A percentile compares a stretch with the other conserved stretches of the same genome.
phyloP scores from a whole-genome alignment of 495 filamentous ascomycete genomes.

The Baudoinia panamericana region DNA sequence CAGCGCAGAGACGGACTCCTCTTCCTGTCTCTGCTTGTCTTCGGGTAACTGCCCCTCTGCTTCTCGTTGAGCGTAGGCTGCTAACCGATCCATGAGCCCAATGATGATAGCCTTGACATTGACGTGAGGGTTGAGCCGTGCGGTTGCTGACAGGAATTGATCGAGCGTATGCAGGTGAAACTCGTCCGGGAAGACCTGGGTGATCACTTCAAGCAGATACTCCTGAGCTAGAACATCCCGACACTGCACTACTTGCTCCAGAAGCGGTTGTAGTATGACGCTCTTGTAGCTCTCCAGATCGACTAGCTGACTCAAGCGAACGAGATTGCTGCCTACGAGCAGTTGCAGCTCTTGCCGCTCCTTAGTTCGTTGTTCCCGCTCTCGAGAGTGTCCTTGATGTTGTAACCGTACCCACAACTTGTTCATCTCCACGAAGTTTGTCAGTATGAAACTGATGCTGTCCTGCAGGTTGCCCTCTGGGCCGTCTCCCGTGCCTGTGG shows the following conservation, averaged over 20 bases:
- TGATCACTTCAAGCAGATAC: constrained; percentile 95
- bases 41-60: constrained; percentile 58
- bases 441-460: constrained; percentile 91
- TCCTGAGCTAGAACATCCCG: constrained; percentile 94
- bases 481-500: constrained; percentile 71
- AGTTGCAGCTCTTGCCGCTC: constrained; percentile 91
- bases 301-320: constrained; percentile 86
- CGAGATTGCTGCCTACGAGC: constrained; percentile 89
- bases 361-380: constrained; percentile 82
- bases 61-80: constrained; percentile 81
- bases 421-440: constrained; percentile 99
- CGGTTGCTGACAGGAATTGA: constrained; percentile 80
- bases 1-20: constrained; percentile 64
- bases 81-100: constrained; percentile 90
- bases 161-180: constrained; percentile 95
- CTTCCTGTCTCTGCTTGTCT: constrained; percentile 60
- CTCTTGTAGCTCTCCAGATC: constrained; percentile 88
- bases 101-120: constrained; percentile 98
- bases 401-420: constrained; percentile 97
- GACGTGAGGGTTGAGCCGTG: constrained; percentile 83
- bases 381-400: constrained; percentile 92
- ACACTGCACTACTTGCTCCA: constrained; percentile 96
- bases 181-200: constrained; percentile 97
- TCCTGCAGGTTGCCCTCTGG: constrained; percentile 94
- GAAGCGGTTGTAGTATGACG: constrained; percentile 71